phyloP scores from a whole-genome alignment of 2,329 filamentous ascomycete genomes.

The Epichloe glyceriae region DNA sequence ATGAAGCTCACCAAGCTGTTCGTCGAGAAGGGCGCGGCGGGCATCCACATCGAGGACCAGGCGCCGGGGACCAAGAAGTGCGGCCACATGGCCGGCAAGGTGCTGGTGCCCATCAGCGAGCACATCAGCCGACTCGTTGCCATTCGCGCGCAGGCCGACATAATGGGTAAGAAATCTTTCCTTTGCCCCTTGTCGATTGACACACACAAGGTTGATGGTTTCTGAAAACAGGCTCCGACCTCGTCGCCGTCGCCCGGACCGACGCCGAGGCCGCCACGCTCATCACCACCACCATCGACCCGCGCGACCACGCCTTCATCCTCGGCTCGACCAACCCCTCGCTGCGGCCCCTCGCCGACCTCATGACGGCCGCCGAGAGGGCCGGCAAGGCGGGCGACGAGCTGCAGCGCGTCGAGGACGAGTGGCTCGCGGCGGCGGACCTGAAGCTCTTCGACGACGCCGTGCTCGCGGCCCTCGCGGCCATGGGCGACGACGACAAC shows the following conservation, averaged over 20 bases:
- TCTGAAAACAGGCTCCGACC: slow-evolving; percentile 49
- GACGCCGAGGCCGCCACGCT: slow-evolving; percentile 96
- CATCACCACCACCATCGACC: slow-evolving; percentile 92
- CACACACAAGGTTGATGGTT: not conserved
- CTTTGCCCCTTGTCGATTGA: not conserved
- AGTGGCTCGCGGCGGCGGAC: slow-evolving; percentile 65
- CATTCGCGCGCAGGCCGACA: slow-evolving; percentile 94
- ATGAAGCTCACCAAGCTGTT: slow-evolving; percentile 99
- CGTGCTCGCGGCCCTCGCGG: slow-evolving; percentile 63
- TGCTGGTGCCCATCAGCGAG: slow-evolving; percentile 89
- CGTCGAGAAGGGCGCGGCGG: slow-evolving; percentile 88
- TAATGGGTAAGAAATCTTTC: slow-evolving; percentile 59
- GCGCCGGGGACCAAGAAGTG: slow-evolving; percentile 99
- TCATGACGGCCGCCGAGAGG: slow-evolving; percentile 78
- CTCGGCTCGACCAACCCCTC: slow-evolving; percentile 76
- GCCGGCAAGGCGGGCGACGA: slow-evolving; percentile 67
- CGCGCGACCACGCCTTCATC: slow-evolving; percentile 89
- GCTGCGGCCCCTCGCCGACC: slow-evolving; percentile 73
- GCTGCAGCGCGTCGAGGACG: slow-evolving; percentile 84
- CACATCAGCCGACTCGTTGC: slow-evolving; percentile 97
- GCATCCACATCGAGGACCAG: slow-evolving; percentile 98
- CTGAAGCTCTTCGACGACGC: slow-evolving; percentile 87
- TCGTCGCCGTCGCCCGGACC: slow-evolving; percentile 83
- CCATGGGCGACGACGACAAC: slow-evolving; percentile 57
- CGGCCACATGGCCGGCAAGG: slow-evolving; percentile 98